These are phyloP conservation scores for Penicillium sp. DNA, from an alignment of 2,329 filamentous ascomycete genomes.

Conservation along the genomic window DNA sequence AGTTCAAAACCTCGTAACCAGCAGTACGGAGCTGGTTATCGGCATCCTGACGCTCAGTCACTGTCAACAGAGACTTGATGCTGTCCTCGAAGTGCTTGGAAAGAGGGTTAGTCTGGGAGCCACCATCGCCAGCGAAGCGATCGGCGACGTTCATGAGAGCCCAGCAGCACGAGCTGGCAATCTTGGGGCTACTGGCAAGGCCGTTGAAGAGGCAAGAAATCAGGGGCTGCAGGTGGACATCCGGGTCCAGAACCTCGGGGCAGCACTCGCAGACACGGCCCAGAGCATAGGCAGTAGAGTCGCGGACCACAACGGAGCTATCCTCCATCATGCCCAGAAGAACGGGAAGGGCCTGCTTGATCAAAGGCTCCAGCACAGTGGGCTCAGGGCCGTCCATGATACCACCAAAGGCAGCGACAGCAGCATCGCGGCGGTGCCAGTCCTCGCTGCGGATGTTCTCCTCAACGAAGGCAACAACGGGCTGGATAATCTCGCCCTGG, in stretches of 20 bases:
- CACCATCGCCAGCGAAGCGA: constrained; percentile 85
- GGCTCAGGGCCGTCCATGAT: constrained; percentile 99
- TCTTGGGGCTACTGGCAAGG: constrained; percentile 87
- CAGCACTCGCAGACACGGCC: constrained; percentile 95
- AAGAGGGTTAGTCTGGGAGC: constrained; percentile 75
- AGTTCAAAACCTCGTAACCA: constrained; percentile 94
- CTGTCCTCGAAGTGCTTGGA: constrained; percentile 93
- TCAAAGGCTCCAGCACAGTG: constrained; percentile 85
- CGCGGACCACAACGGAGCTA: constrained; percentile 82
- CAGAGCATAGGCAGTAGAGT: constrained; percentile 93
- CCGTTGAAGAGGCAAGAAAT: constrained; percentile 89
- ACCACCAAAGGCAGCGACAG: constrained; percentile 93
- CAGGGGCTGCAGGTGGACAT: constrained; percentile 77
- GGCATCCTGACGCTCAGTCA: constrained; percentile 79
- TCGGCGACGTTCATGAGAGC: constrained; percentile 97
- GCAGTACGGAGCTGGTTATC: constrained; percentile 91
- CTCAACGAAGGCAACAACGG: constrained; percentile 90
- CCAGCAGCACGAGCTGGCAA: constrained; percentile 98
- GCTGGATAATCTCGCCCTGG: constrained; percentile 76
- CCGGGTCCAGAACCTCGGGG: constrained; percentile 85
- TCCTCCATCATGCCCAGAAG: constrained; percentile 94
- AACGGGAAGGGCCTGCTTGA: constrained; percentile 91
- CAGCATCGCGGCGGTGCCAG: constrained; percentile 93
- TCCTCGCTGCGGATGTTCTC: constrained; percentile 84
- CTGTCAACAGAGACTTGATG: constrained; percentile 77